A percentile compares a stretch with the other conserved stretches of the same genome.
phyloP scores from a whole-genome alignment of 2,329 filamentous ascomycete species.

The Neophaeococcomyces aloes region DNA sequence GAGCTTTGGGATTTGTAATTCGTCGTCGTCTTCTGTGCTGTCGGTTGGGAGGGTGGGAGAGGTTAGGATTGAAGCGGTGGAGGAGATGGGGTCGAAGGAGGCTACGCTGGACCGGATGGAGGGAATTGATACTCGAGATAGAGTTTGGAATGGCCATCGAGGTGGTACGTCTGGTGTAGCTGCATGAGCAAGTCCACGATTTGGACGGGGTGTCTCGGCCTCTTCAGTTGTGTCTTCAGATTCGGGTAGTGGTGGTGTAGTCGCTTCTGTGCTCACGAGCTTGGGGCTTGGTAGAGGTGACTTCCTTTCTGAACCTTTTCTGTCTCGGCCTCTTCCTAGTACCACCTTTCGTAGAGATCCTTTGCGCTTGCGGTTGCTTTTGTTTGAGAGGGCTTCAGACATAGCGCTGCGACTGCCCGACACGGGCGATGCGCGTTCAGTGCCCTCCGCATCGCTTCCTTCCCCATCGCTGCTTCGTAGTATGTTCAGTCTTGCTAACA shows the following conservation, averaged over 20 bases:
- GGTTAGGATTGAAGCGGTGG: constrained; percentile 28
- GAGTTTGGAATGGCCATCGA: constrained; percentile 19
- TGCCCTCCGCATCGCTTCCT: constrained; percentile 22
- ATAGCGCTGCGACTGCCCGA: constrained; percentile 34
- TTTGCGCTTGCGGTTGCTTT: constrained; percentile 55
- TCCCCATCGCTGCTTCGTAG: constrained; percentile 42
- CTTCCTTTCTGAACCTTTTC: constrained; percentile 42
- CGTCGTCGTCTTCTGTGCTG: constrained; percentile 76
- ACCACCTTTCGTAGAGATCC: constrained; percentile 81
- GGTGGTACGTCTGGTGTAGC: constrained; percentile 18
- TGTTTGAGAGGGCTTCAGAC: constrained; percentile 38
- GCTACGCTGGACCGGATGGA: constrained; percentile 26
- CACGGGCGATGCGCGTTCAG: constrained; percentile 17
- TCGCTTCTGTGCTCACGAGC: background rate
- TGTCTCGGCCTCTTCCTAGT: constrained; percentile 60
- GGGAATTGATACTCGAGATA: constrained; percentile 21
- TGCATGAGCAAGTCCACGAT: constrained; percentile 10
- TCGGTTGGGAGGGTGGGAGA: constrained; percentile 52
- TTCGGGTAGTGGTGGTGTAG: constrained; percentile 8
- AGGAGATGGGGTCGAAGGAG: constrained; percentile 26
- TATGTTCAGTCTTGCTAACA: constrained; percentile 62
- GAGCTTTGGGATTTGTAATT: constrained; percentile 51
- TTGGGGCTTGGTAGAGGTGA: constrained; percentile 28
- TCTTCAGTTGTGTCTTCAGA: constrained; percentile 11
- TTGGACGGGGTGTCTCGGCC: constrained; percentile 17